Conservation (phyloP, 2,329 filamentous ascomycete species). For the Passalora sequoiae region DNA sequence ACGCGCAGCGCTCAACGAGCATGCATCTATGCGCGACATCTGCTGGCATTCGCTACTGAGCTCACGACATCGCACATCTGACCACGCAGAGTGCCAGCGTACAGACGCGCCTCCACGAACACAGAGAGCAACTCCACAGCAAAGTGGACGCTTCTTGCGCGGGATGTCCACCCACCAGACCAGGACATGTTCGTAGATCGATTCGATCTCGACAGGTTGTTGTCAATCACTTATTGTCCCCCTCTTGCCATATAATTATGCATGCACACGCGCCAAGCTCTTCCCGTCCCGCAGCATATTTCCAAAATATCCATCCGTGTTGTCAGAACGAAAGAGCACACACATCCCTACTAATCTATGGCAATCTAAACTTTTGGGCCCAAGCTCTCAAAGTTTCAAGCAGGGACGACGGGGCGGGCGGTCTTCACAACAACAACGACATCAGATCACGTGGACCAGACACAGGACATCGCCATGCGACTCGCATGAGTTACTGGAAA, state of each 20-base stretch:
- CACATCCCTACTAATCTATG: background rate
- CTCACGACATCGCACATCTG: too few species aligned
- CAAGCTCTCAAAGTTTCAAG: slow-evolving; percentile 16
- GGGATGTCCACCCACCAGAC: slow-evolving; percentile 7
- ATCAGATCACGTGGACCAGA: too few species aligned
- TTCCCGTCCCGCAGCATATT: background rate
- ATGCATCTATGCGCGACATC: slow-evolving; percentile 6
- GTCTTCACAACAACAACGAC: too few species aligned
- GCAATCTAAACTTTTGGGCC: slow-evolving; percentile 6
- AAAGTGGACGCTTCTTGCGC: background rate
- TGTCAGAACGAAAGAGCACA: background rate
- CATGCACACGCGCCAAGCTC: background rate
- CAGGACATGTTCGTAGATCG: slow-evolving; percentile 1
- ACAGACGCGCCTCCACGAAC: slow-evolving; percentile 18
- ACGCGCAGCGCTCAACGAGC: slow-evolving; percentile 6
- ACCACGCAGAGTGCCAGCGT: too few species aligned
- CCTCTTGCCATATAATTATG: background rate
- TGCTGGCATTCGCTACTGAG: slow-evolving; percentile 8
- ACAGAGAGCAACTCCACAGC: slow-evolving; percentile 1
- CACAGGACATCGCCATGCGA: too few species aligned
- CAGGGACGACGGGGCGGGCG: too few species aligned
- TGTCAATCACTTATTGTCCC: too few species aligned
- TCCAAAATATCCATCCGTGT: too few species aligned
- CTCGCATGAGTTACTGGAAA: too few species aligned
- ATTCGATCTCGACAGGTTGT: slow-evolving; percentile 3